Evolutionary conservation across 73 alveolate species (phyloP).

Genomic region (Paramecium primaurelia): DNA sequence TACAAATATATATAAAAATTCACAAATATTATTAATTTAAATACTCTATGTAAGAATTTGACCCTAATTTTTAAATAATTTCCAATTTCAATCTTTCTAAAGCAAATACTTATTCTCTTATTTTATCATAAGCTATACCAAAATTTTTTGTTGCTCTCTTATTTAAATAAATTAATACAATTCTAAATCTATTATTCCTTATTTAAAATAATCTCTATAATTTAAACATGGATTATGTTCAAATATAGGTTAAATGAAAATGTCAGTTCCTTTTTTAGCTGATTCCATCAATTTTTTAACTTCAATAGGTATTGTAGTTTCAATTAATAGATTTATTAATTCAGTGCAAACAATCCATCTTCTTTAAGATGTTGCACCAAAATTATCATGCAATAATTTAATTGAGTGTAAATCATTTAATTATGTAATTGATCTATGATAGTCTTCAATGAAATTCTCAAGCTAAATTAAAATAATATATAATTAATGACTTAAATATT

Average conservation of each 20-base stretch:
- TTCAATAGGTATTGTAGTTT: not conserved
- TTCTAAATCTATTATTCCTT: not conserved
- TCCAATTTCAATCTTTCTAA: not conserved
- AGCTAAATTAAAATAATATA: not conserved
- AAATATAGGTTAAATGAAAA: not conserved
- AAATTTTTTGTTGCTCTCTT: not conserved
- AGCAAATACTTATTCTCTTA: not conserved
- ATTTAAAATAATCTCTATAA: not conserved
- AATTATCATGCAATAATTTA: not conserved
- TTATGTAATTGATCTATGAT: not conserved
- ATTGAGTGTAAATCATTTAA: not conserved
- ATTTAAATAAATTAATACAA: not conserved
- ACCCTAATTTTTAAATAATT: not conserved
- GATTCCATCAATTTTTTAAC: constrained; percentile 10
- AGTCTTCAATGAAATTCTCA: not conserved
- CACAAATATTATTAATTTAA: not conserved
- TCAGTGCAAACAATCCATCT: constrained; percentile 41
- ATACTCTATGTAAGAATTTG: not conserved
- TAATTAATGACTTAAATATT: not conserved
- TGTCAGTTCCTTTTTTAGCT: not conserved
- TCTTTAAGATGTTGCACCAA: not conserved
- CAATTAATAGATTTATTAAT: not conserved
- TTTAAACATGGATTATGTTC: not conserved
- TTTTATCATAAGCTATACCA: not conserved
- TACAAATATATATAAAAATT: not conserved